Evolutionary conservation across 371 early-diverging fungal species (phyloP), one percentile per base, ranked within the genome.

Genomic region (Circinella minor): DNA sequence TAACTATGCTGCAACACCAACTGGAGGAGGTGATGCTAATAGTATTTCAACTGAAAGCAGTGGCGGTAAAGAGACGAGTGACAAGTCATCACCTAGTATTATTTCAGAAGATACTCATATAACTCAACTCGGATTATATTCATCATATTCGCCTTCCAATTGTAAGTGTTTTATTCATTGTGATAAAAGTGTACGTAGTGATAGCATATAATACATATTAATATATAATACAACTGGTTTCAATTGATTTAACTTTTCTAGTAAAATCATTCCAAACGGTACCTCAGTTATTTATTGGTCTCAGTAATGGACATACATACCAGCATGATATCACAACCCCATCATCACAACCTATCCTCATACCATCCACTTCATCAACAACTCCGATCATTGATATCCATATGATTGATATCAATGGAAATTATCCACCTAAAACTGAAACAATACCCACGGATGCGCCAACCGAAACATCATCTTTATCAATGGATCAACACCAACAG

Each of bases 271-370:
- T 54, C 54, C 54, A 54, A 54, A 54, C 54, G 6, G 54, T 54
- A 54, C 54, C 54, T 15, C 76, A 74, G 20, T 65, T 81, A 1
- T 74, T 66, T 62, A 67, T 77, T 62, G 74, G 78, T 46, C 43
- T 77, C 6, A 74, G 72, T 20, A 81, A 79, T 62, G 82, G 82
- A 18, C 66, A 71, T 60, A 47, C 76, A 54, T 79, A 79, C 65
- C 80, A 81, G 36, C 74, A 75, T 49, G 73, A 75, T 66, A 46
- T 69, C 13, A 63, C 11, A 8, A 17, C 47, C 8, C n/a, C 61
- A 7, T 8, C 36, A n/a, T 37, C 14, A 18, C 61, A 36, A 36
- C 61, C 61, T 36, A 61, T 61, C 18, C 39, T 61, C 13, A 39
- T 61, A 10, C 36, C 38, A 36, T 37, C 36, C 37, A 61, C n/a